phyloP scores from a whole-genome alignment of 495 filamentous ascomycete genomes.

The Hypoxylon lienhwacheense region DNA sequence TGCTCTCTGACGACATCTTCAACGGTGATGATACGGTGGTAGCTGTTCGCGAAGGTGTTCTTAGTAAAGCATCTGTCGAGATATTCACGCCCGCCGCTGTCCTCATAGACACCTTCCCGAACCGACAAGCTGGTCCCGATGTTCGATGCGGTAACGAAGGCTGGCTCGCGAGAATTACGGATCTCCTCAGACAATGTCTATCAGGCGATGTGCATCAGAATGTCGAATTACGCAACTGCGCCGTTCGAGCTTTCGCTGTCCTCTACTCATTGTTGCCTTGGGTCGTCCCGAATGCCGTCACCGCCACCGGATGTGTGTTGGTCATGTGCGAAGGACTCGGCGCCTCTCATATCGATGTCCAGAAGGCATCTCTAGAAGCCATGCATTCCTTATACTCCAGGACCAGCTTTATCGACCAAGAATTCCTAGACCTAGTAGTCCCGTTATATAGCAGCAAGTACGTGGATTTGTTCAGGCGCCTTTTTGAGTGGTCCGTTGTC shows the following conservation, averaged over 20 bases:
- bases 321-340: slow-evolving; percentile 75
- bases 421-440: slow-evolving; percentile 75
- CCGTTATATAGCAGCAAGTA: slow-evolving; percentile 74
- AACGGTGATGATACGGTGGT: slow-evolving; percentile 84
- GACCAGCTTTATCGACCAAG: slow-evolving; percentile 70
- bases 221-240: slow-evolving; percentile 64
- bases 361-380: slow-evolving; percentile 82
- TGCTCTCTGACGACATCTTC: slow-evolving; percentile 93
- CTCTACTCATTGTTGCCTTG: slow-evolving; percentile 77
- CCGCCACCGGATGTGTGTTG: slow-evolving; percentile 66
- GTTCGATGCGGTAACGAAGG: slow-evolving; percentile 78
- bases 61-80: slow-evolving; percentile 88
- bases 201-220: slow-evolving; percentile 63
- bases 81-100: slow-evolving; percentile 82
- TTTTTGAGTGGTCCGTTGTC: slow-evolving; percentile 82
- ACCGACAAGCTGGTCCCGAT: slow-evolving; percentile 59
- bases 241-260: slow-evolving; percentile 72
- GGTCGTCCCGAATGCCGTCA: slow-evolving; percentile 80
- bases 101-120: slow-evolving; percentile 72
- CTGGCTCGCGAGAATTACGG: slow-evolving; percentile 79
- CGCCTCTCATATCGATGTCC: slow-evolving; percentile 68
- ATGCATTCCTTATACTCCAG: slow-evolving; percentile 80
- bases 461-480: slow-evolving; percentile 68
- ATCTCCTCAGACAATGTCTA: slow-evolving; percentile 73
- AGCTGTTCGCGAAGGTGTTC: slow-evolving; percentile 73